A percentile compares a stretch with the other conserved stretches of the same genome.
Evolutionary conservation across 768 basidiomycete genomes (phyloP).

Genomic region (Asterophora lycoperdoides): DNA sequence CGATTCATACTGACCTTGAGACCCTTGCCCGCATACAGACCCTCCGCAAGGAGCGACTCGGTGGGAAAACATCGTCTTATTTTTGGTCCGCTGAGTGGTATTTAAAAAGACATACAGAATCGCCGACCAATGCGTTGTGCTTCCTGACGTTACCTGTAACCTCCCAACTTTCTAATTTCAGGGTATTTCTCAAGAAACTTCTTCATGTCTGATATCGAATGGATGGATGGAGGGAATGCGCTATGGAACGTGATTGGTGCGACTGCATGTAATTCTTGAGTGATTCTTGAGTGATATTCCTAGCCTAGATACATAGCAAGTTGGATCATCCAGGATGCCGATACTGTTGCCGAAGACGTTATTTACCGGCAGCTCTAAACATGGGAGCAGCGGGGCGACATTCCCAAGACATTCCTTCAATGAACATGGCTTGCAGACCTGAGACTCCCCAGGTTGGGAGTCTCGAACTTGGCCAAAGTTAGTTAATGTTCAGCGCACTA

Average conservation of each 20-base stretch:
- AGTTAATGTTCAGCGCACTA: no score
- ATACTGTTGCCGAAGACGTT: not conserved
- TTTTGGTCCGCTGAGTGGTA: slow-evolving; percentile 90
- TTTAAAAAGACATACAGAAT: slow-evolving; percentile 94
- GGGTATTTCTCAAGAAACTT: slow-evolving; percentile 97
- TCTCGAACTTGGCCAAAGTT: no score
- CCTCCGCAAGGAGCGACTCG: no score
- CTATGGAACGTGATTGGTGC: slow-evolving; percentile 80
- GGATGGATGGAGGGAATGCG: slow-evolving; percentile 78
- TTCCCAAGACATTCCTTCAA: no score
- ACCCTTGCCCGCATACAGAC: no score
- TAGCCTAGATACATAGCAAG: no score
- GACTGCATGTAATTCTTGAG: slow-evolving; percentile 92
- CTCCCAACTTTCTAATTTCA: slow-evolving; percentile 92
- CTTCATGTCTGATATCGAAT: slow-evolving; percentile 97
- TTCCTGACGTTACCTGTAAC: slow-evolving; percentile 98
- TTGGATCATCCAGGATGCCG: slow-evolving; percentile 7
- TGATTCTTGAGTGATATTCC: slow-evolving; percentile 74
- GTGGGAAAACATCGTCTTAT: slow-evolving; percentile 97
- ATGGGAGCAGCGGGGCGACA: no score
- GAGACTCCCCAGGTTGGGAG: no score
- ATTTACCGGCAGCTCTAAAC: slow-evolving; percentile 68
- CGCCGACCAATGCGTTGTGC: slow-evolving; percentile 95
- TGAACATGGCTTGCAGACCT: no score
- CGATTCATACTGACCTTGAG: no score